phyloP scores from a whole-genome alignment of 116 monocot genomes.

The Dioscorea cayenensis region DNA sequence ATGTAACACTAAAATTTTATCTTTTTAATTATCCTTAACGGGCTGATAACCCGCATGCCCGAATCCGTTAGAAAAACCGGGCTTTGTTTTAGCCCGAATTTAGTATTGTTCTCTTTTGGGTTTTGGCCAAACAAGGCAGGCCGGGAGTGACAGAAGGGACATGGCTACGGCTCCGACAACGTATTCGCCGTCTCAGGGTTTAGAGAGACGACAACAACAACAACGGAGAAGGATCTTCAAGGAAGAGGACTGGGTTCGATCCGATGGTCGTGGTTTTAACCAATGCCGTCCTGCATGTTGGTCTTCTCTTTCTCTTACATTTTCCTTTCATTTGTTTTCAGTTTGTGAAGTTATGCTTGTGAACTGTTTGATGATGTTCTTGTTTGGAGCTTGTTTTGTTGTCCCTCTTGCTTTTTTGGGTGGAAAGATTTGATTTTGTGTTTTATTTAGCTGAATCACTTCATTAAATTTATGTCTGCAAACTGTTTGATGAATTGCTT shows the following conservation, averaged over 20 bases:
- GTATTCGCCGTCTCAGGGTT: conserved; percentile 41
- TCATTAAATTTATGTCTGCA: background rate
- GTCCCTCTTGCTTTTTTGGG: too few species aligned
- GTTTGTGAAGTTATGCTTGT: background rate
- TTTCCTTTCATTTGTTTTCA: background rate
- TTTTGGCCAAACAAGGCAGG: background rate
- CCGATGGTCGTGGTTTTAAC: conserved; percentile 49
- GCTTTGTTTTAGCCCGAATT: too few species aligned
- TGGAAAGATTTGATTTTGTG: too few species aligned
- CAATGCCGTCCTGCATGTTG: conserved; percentile 58
- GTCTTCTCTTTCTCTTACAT: background rate
- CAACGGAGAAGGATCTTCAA: conserved; percentile 27
- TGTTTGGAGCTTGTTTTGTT: too few species aligned
- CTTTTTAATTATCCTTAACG: too few species aligned
- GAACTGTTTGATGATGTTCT: background rate
- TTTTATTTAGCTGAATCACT: background rate
- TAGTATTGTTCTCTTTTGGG: too few species aligned
- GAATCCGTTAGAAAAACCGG: too few species aligned
- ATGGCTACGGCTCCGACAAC: conserved; percentile 16
- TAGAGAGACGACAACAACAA: conserved; percentile 31
- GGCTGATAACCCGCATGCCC: too few species aligned
- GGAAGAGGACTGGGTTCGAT: conserved; percentile 38
- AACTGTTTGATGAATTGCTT: background rate
- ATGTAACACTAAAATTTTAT: too few species aligned
- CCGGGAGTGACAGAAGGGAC: background rate